phyloP scores from a whole-genome alignment of 495 filamentous ascomycete species.

The Penicillium malachiteum region DNA sequence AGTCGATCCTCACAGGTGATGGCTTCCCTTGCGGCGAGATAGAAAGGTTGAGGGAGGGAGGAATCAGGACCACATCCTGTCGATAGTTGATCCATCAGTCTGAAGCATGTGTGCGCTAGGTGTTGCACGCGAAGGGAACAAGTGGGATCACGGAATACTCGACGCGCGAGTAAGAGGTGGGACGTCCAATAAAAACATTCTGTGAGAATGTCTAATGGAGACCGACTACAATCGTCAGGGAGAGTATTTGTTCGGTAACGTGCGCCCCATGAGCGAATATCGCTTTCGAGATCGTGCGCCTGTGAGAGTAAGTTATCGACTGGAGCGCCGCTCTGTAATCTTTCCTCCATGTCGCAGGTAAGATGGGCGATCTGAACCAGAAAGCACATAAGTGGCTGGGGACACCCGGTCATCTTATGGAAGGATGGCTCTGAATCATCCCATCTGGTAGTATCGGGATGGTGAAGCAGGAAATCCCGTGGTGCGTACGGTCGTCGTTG shows the following conservation, averaged over 20 bases:
- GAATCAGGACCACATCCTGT: constrained; percentile 30
- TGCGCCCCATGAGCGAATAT: constrained; percentile 24
- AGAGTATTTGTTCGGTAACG: not conserved
- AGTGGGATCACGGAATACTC: constrained; percentile 26
- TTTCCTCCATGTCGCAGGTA: constrained; percentile 26
- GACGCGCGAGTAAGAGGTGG: constrained; percentile 28
- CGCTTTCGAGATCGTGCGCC: constrained; percentile 20
- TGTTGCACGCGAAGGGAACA: constrained; percentile 25
- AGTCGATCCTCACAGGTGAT: constrained; percentile 17
- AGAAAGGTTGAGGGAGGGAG: constrained; percentile 28
- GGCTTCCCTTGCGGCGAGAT: constrained; percentile 28
- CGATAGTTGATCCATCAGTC: constrained; percentile 25
- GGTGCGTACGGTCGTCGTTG: constrained; percentile 29
- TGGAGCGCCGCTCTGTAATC: not conserved
- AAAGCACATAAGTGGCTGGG: constrained; percentile 30
- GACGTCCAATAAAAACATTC: constrained; percentile 33
- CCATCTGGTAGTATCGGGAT: constrained; percentile 22
- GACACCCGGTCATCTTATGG: constrained; percentile 31
- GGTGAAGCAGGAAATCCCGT: constrained; percentile 18
- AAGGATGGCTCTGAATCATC: constrained; percentile 28
- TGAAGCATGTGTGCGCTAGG: constrained; percentile 24
- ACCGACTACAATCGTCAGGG: not conserved
- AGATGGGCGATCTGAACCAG: constrained; percentile 24
- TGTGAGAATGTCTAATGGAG: constrained; percentile 25
- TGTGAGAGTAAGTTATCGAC: constrained; percentile 8